Evolutionary conservation across 345 rosid species (phyloP), one percentile per base, ranked within the genome.

Genomic region (Dipteronia dyeriana): DNA sequence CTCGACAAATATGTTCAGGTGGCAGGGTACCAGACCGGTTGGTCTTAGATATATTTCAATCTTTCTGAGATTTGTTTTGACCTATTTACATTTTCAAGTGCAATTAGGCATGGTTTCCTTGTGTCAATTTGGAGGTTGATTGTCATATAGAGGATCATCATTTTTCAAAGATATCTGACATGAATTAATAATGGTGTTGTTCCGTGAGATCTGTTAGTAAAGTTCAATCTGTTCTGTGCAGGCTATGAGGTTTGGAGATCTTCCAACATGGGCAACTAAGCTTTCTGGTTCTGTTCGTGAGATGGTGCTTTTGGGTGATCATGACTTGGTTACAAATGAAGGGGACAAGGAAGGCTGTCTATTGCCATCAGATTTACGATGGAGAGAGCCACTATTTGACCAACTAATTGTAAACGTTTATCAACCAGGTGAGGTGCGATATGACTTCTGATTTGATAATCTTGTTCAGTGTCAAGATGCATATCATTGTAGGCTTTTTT

Each of bases 231-330:
- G 25, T 74, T 54, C 29, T 41, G 10, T 71, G 68, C 81, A 95
- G 98, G 97, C 93, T 43, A 95, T 95, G 99, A 93, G 93, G 74
- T 93, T 95, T 79, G 97, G 98, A 43, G 84, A 91, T 88, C 92
- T 95, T 41, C 99, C 99, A 4, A 75, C 78, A 7, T 95, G 96
- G 98, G 96, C 93, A 68, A 80, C 59, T 47, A 78, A 88, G 47
- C 85, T 93, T 51, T 85, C 91, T 61, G 53, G 76, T 75, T 84
- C 90, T 66, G 84, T 95, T 59, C 90, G 71, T 2, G 86, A 90
- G 64, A 81, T 74, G 2, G 83, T 91, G 10, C 77, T 85, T 41
- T 16, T 75, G 1, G 80, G 85, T 51, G 88, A 80, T 76, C 68
- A 74, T 31, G 73, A 70, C 22, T 67, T 47, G 25, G 68, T 43